These are phyloP conservation scores for Mycena capillaripes DNA, from an alignment of 768 basidiomycete genomes.

Conservation along the genomic window DNA sequence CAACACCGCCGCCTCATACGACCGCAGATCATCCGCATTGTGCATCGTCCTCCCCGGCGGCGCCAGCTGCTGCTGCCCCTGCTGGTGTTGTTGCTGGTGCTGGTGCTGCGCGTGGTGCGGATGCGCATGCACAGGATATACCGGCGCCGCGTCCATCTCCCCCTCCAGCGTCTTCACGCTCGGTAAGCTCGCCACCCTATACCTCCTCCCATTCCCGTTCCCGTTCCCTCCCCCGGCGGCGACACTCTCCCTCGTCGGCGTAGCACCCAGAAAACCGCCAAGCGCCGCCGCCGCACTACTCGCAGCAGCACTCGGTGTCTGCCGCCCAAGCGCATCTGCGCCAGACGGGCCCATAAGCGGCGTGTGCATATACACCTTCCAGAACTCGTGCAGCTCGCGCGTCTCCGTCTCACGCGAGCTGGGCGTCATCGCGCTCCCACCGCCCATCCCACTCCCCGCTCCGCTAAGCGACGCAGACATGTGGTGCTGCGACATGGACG, in stretches of 20 bases:
- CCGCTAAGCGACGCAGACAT: no score
- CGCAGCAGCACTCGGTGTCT: conserved; percentile 33
- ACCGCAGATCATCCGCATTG: conserved; percentile 72
- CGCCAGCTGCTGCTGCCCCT: conserved; percentile 37
- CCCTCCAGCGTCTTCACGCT: conserved; percentile 75
- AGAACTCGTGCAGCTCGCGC: conserved; percentile 75
- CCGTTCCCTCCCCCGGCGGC: no score
- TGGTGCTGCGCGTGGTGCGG: conserved; percentile 25
- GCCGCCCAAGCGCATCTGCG: conserved; percentile 36
- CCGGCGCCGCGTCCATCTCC: conserved; percentile 41
- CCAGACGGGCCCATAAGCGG: conserved; percentile 63
- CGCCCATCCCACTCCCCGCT: no score
- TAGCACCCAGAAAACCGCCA: no score
- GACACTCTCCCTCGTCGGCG: not conserved
- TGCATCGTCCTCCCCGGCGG: conserved; percentile 53
- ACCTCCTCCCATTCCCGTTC: conserved; percentile 55
- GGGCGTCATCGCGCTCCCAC: no score
- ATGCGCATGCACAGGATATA: conserved; percentile 27
- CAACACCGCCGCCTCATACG: conserved; percentile 83
- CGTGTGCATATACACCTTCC: conserved; percentile 82
- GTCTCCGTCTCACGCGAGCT: conserved; percentile 54
- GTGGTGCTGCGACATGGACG: no score
- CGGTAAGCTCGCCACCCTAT: conserved; percentile 78
- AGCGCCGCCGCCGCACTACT: no score
- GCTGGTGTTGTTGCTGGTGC: no score